phyloP scores from a whole-genome alignment of 2,329 filamentous ascomycete genomes.

The Cercospora sesami region DNA sequence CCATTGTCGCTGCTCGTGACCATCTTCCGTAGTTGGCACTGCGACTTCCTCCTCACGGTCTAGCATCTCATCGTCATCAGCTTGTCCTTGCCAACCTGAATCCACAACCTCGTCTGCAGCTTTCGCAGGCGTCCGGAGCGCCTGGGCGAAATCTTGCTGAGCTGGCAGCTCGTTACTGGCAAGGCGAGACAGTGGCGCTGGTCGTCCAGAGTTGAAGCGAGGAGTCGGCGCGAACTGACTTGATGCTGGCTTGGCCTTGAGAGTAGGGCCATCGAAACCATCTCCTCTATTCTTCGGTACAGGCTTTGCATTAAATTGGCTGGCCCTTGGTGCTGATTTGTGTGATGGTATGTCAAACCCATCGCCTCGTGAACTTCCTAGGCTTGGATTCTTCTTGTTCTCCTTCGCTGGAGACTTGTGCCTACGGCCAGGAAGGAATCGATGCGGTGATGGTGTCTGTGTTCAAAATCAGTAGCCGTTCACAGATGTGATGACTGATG shows the following conservation, averaged over 20 bases:
- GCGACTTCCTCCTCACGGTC: conserved; percentile 23
- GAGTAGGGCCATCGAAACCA: neutral
- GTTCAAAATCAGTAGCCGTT: neutral
- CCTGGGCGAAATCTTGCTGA: conserved; percentile 18
- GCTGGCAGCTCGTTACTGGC: conserved; percentile 19
- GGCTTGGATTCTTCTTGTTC: conserved; percentile 15
- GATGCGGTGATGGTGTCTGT: conserved; percentile 34
- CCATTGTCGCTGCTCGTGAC: conserved; percentile 9
- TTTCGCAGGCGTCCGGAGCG: conserved; percentile 20
- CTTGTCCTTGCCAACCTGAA: conserved; percentile 10
- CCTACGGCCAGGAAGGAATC: conserved; percentile 29
- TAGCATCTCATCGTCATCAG: conserved; percentile 36
- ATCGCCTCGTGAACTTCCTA: conserved; percentile 5
- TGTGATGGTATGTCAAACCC: conserved; percentile 4
- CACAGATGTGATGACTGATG: neutral
- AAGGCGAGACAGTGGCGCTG: neutral
- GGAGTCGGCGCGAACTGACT: conserved; percentile 35
- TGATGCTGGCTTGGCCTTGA: conserved; percentile 2
- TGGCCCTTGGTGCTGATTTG: neutral
- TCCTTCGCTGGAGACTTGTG: conserved; percentile 23
- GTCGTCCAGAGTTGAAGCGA: conserved; percentile 27
- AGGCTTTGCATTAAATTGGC: neutral
- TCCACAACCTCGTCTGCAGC: conserved; percentile 35
- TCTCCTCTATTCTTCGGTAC: conserved; percentile 5
- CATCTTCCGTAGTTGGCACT: conserved; percentile 22